Percentiles rank a stretch among this genome's conserved stretches.
These are phyloP conservation scores for Fusarium continuum DNA, from an alignment of 2,329 filamentous ascomycete species.

Conservation along the genomic window DNA sequence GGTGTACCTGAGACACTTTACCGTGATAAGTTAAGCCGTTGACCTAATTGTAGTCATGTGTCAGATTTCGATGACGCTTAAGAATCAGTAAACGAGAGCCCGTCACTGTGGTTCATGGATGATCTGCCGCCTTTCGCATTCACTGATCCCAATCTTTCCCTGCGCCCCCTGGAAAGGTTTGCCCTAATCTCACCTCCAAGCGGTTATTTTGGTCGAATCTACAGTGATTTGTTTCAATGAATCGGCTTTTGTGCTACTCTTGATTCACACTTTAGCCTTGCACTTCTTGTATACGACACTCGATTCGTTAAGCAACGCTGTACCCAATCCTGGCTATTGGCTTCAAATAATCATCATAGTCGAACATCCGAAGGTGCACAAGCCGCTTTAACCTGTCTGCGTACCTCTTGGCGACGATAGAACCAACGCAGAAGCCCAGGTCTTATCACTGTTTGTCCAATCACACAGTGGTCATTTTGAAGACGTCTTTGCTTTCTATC, in stretches of 20 bases:
- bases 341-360: background rate
- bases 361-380: constrained; percentile 15
- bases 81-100: background rate
- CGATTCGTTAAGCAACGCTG: background rate
- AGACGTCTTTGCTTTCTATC: background rate
- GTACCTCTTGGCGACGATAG: background rate
- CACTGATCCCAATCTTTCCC: background rate
- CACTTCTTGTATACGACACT: background rate
- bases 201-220: background rate
- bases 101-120: background rate
- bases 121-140: background rate
- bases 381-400: background rate
- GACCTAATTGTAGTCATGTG: background rate
- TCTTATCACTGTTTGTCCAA: background rate
- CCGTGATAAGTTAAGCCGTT: constrained; percentile 11
- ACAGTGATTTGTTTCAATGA: background rate
- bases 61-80: background rate
- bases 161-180: too few species aligned
- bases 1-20: constrained; percentile 42
- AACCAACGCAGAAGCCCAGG: background rate
- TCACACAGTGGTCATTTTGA: background rate
- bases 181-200: too few species aligned
- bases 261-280: background rate
- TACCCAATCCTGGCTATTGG: background rate
- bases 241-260: constrained; percentile 1